Percentiles rank a stretch among this genome's conserved stretches.
Evolutionary conservation across 129 eudicot genomes (phyloP).

Genomic region (Silybum marianum): DNA sequence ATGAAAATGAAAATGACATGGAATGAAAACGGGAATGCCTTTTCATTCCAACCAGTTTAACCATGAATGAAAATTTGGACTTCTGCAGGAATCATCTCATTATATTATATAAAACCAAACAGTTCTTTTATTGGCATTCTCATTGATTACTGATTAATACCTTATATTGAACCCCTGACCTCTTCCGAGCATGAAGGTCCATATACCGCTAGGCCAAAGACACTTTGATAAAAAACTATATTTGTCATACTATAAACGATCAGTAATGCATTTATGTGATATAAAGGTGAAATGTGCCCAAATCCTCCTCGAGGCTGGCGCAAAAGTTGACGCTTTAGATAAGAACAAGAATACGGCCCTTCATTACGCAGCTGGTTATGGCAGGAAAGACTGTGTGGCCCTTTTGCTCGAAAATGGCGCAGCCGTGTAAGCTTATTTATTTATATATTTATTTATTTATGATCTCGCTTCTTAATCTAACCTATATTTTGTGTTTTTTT

Average conservation of each 20-base stretch:
- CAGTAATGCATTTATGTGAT: not conserved
- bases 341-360: conserved; percentile 96
- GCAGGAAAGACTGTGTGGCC: conserved; percentile 90
- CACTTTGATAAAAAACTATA: not conserved
- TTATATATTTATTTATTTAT: too few species aligned
- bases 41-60: too few species aligned
- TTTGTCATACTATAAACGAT: not conserved
- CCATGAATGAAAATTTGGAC: too few species aligned
- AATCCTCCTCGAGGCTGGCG: conserved; percentile 88
- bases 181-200: not conserved
- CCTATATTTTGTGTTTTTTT: not conserved
- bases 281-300: conserved; percentile 78
- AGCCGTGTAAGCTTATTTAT: conserved; percentile 69
- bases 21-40: too few species aligned
- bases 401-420: conserved; percentile 92
- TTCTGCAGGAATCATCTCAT: too few species aligned
- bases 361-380: conserved; percentile 97
- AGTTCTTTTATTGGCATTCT: too few species aligned
- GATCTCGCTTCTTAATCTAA: not conserved
- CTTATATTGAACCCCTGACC: not conserved
- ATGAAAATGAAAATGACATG: too few species aligned
- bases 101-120: too few species aligned
- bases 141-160: too few species aligned
- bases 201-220: not conserved
- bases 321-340: conserved; percentile 91